These are phyloP conservation scores for Xylaria nigripes DNA, from an alignment of 495 filamentous ascomycete genomes.

Conservation along the genomic window DNA sequence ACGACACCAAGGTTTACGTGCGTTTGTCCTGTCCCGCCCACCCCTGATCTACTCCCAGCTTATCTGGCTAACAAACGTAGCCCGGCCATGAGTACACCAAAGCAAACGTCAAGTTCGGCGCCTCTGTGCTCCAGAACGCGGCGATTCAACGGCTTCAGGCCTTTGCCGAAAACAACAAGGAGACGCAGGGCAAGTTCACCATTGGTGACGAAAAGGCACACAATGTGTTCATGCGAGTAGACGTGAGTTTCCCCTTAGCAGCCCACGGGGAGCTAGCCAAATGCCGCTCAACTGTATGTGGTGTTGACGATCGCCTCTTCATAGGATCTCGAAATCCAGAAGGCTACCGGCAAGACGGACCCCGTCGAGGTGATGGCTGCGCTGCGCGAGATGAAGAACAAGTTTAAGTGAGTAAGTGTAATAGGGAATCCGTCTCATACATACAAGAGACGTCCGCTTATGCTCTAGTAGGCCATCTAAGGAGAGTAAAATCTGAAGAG, in stretches of 20 bases:
- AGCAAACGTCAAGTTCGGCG: conserved; percentile 78
- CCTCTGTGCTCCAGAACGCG: conserved; percentile 63
- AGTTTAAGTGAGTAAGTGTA: conserved; percentile 52
- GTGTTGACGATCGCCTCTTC: not conserved
- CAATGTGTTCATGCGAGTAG: conserved; percentile 92
- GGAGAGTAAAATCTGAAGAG: conserved; percentile 20
- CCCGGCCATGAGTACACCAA: conserved; percentile 98
- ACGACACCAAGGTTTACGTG: conserved; percentile 91
- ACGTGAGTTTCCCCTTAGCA: conserved; percentile 47
- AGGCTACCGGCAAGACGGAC: conserved; percentile 72
- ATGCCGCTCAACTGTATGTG: not conserved
- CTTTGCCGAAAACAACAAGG: conserved; percentile 69
- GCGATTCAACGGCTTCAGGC: conserved; percentile 66
- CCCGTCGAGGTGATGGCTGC: conserved; percentile 81
- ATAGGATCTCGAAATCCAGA: conserved; percentile 76
- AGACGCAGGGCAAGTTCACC: conserved; percentile 94
- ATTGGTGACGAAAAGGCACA: conserved; percentile 99
- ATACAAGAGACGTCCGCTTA: not conserved
- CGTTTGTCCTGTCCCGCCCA: conserved; percentile 21
- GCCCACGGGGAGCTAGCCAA: not conserved
- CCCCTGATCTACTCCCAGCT: not conserved
- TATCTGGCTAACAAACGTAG: conserved; percentile 29
- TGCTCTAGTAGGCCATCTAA: conserved; percentile 11
- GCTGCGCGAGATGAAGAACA: conserved; percentile 90
- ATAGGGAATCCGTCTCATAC: not conserved